Evolutionary conservation across 345 rosid species (phyloP).

Genomic region (Gossypium ekmanianum): DNA sequence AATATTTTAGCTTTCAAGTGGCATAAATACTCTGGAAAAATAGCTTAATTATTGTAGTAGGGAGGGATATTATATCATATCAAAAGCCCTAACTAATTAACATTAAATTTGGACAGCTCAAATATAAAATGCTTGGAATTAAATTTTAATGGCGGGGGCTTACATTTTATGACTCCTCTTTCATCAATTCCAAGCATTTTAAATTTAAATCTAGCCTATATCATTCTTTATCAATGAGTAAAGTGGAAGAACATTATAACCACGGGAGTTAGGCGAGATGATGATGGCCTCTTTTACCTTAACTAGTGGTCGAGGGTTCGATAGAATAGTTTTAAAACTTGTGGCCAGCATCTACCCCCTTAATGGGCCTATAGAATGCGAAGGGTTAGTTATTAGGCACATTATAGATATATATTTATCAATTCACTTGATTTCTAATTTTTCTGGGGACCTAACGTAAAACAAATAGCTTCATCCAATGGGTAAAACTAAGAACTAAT

Average conservation of each 20-base stretch:
- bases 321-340: rapidly evolving
- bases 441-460: too few relatives aligned
- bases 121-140: constrained; percentile 9
- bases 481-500: background rate
- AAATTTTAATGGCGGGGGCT: background rate
- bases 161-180: background rate
- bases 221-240: background rate
- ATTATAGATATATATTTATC: too few relatives aligned
- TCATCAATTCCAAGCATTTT: background rate
- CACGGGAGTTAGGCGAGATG: too few relatives aligned
- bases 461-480: too few relatives aligned
- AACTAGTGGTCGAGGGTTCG: too few relatives aligned
- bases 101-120: background rate
- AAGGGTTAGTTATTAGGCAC: too few relatives aligned
- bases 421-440: too few relatives aligned
- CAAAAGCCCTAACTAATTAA: background rate
- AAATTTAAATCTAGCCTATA: background rate
- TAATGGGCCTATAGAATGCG: too few relatives aligned
- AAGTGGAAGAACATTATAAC: too few relatives aligned
- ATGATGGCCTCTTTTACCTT: rapidly evolving
- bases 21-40: background rate
- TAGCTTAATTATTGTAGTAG: constrained; percentile 5
- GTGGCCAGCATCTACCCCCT: too few relatives aligned
- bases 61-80: constrained; percentile 8
- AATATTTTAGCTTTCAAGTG: background rate